Evolutionary conservation across 2,329 filamentous ascomycete species (phyloP), one percentile per base, ranked within the genome.

Genomic region (Penicillium sp.): DNA sequence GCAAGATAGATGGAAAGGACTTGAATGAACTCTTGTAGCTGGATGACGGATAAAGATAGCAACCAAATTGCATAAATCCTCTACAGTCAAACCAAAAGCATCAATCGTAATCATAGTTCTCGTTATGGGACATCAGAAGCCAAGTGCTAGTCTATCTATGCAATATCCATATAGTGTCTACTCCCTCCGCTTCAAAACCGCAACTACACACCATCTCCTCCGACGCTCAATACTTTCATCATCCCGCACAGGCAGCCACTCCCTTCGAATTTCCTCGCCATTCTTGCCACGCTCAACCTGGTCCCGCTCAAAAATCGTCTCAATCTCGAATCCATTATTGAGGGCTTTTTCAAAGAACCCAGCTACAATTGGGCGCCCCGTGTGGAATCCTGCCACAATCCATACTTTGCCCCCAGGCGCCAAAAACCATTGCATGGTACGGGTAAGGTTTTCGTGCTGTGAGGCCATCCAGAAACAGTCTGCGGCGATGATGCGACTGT

Each of bases 381-480:
- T 86, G 60, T 87, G 84, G 60, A 86, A 86, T 0, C 83, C 82
- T 2, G 82, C 81, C 41, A 85, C 79, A 3, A 83, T 13, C 63
- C 82, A 79, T n/a, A 84, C 63, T 21, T 63, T 65, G 0, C 73
- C 67, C 5, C 54, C 56, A 0, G 65, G 63, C 5, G 79, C 76
- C 19, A 86, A 75, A 63, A 86, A 85, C 69, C 83, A 82, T 6
- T 80, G 69, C 77, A 86, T 81, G 1, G 82, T 84, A 14, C 69
- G 72, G 11, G 77, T 80, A 16, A 87, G 77, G 59, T 82, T 84
- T 48, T 77, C 75, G 64, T 87, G 84, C 70, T 86, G 80, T 22
- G 72, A 71, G 1, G 73, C 74, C 79, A 86, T 84, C 84, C 84
- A 87, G 57, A 82, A 79, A 70, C 84, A 86, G 64, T 87, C 85